Evolutionary conservation across 176 grass and related monocot species (phyloP).

Genomic region (Cocos nucifera): DNA sequence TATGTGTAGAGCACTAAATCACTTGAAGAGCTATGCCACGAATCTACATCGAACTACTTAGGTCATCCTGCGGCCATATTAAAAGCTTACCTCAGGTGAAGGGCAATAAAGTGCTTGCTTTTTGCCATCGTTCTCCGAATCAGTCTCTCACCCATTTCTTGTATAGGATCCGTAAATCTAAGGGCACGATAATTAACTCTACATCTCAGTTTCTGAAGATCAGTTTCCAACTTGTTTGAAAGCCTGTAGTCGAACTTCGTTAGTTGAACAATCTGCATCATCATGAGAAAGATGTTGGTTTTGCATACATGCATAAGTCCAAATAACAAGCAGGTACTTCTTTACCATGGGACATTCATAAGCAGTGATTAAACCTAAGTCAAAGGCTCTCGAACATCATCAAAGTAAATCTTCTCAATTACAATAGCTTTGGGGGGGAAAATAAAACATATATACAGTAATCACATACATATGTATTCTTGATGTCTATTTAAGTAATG

Average conservation of each 20-base stretch:
- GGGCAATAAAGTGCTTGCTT: conserved; percentile 63
- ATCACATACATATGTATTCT: too few relatives aligned
- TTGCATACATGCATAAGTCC: neutral
- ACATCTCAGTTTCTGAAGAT: conserved; percentile 83
- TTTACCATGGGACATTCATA: too few relatives aligned
- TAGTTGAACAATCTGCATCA: conserved; percentile 64
- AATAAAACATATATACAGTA: too few relatives aligned
- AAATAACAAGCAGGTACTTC: neutral
- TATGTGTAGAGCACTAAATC: too few relatives aligned
- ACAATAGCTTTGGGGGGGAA: too few relatives aligned
- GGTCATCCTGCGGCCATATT: too few relatives aligned
- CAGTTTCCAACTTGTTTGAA: conserved; percentile 62
- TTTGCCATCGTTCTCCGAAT: conserved; percentile 52
- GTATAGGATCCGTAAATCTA: conserved; percentile 74
- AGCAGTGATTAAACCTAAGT: too few relatives aligned
- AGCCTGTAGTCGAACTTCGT: conserved; percentile 83
- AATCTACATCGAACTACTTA: too few relatives aligned
- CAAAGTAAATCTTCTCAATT: too few relatives aligned
- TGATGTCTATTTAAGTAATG: too few relatives aligned
- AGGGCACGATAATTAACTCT: conserved; percentile 90
- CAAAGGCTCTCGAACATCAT: too few relatives aligned
- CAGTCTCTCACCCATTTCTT: conserved; percentile 57
- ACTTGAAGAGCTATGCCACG: too few relatives aligned
- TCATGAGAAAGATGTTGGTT: neutral
- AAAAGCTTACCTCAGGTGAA: conserved; percentile 65